Evolutionary conservation across 768 basidiomycete species (phyloP), one percentile per base, ranked within the genome.

Genomic region (Tulasnella sp.): DNA sequence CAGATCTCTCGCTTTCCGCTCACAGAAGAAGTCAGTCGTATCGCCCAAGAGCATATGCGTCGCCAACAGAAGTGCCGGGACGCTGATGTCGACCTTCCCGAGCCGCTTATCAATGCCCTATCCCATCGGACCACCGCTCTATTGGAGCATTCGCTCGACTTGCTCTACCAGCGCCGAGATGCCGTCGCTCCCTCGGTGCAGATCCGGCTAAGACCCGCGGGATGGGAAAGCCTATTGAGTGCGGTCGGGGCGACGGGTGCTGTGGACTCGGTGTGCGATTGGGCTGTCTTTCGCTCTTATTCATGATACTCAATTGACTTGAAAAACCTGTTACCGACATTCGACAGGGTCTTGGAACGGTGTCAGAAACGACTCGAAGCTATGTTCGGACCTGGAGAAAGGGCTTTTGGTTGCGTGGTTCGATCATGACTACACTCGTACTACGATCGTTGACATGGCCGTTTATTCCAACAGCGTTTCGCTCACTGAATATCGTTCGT

Each of bases 21-120:
- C 4, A 38, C 19, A 4, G 59, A 60, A 11, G 59, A 60, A 42
- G 50, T 60, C 19, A 38, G 17, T 38, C 29, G 38, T 7, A 60
- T 60, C 30, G 59, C 59, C 5, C 27, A 29, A 44, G 21, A 55
- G 24, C 21, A 2, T 5, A 2, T 52, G 7, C 45, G 25, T 21
- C 45, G 45, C n/a, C 45, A 48, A 21, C 45, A 48, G 8, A 27
- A 48, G 5, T 27, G 7, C 7, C 19, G 5, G 8, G 45, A 27
- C n/a, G 5, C 25, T 27, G n/a, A 19, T 27, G n/a, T 21, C n/a
- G 45, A 48, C 19, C 24, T 52, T n/a, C 24, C 50, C 27, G 30
- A 52, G 10, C 12, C n/a, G 19, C 22, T 52, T 12, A n/a, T 52
- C 5, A 27, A 12, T 8, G 50, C 50, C n/a, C 19, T 52, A 22